A percentile compares a stretch with the other conserved stretches of the same genome.
Evolutionary conservation across 345 rosid species (phyloP).

Genomic region (Odontarrhena argentea): DNA sequence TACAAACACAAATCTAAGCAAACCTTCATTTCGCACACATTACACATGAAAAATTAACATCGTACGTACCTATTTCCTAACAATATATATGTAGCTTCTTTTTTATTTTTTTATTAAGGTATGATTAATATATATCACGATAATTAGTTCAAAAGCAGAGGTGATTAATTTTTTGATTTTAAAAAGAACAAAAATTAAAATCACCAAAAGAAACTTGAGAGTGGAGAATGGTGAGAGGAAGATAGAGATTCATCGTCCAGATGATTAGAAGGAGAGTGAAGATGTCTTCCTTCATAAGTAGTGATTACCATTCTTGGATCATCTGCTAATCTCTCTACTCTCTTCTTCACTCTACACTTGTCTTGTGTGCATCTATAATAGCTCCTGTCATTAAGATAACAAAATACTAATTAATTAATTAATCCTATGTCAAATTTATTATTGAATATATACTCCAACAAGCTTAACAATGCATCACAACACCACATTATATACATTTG

Average conservation of each 20-base stretch:
- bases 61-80: conserved; percentile 5
- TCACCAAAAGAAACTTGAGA: conserved; percentile 73
- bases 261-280: conserved; percentile 83
- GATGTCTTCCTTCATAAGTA: conserved; percentile 94
- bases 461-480: conserved; percentile 2
- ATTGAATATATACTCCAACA: background rate
- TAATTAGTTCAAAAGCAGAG: conserved; percentile 18
- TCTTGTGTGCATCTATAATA: conserved; percentile 95
- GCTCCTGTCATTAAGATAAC: conserved; percentile 57
- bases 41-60: conserved; percentile 9
- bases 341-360: conserved; percentile 88
- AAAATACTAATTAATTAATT: background rate
- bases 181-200: background rate
- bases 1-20: conserved; percentile 9
- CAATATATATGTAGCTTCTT: conserved; percentile 4
- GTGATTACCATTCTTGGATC: conserved; percentile 99
- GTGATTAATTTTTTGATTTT: background rate
- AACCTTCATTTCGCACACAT: conserved; percentile 11
- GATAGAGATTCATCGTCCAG: conserved; percentile 50
- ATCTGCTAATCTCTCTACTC: conserved; percentile 97
- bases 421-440: background rate
- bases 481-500: background rate
- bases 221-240: conserved; percentile 56
- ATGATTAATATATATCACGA: conserved; percentile 7
- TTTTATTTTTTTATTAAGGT: background rate